A percentile compares a stretch with the other conserved stretches of the same genome.
Conservation (phyloP, 371 early-diverging fungal genomes). For the Mortierella sp. region DNA sequence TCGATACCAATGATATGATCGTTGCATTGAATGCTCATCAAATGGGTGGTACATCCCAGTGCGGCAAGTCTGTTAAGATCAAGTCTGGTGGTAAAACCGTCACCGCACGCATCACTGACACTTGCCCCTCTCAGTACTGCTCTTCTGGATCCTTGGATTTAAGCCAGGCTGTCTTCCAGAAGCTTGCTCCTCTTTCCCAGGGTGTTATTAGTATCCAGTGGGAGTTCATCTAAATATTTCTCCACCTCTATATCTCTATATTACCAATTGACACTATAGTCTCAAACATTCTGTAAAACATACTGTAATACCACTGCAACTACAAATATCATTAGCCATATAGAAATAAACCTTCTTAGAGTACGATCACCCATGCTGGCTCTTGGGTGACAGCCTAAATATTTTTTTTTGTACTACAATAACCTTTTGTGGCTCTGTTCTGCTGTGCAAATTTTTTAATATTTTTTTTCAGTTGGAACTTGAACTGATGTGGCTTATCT, state of each 20-base stretch:
- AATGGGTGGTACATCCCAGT: constrained; percentile 37
- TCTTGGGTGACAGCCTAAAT: not conserved
- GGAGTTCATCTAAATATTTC: constrained; percentile 57
- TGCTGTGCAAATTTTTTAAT: not conserved
- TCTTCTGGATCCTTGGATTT: constrained; percentile 65
- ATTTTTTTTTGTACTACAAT: not conserved
- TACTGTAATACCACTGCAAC: not conserved
- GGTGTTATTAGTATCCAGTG: constrained; percentile 72
- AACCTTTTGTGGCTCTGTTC: not conserved
- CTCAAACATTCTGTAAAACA: too few relatives aligned
- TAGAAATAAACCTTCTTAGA: constrained; percentile 3
- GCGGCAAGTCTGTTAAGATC: constrained; percentile 29
- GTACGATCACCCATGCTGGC: constrained; percentile 4
- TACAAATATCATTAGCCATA: not conserved
- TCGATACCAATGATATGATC: constrained; percentile 43
- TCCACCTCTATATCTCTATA: not conserved
- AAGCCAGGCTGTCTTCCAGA: constrained; percentile 69
- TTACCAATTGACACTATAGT: too few relatives aligned
- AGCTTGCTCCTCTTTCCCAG: constrained; percentile 59
- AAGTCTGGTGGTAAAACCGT: constrained; percentile 37
- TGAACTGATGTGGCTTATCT: not conserved
- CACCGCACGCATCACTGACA: constrained; percentile 31
- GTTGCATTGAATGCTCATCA: constrained; percentile 46
- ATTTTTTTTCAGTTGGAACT: not conserved
- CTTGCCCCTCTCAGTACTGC: constrained; percentile 58